Evolutionary conservation across 805 yeast genomes (phyloP), one percentile per base, ranked within the genome.

Genomic region (Wickerhamiella brachini): DNA sequence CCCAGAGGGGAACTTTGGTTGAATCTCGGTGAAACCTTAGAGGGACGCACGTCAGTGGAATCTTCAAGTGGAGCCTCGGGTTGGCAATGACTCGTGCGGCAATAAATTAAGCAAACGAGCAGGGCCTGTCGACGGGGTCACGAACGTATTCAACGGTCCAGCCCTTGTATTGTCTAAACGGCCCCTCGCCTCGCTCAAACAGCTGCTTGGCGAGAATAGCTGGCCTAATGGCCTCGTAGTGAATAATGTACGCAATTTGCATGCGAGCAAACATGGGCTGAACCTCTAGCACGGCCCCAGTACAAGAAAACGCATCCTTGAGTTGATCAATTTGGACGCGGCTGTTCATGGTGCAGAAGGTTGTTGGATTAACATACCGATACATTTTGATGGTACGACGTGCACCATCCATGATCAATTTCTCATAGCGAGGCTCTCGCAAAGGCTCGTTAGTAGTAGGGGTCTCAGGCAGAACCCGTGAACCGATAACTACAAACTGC

Each of bases 221-320:
- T 2, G 45, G 41, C 7, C 17, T 31, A 7, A 56, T 37, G 21
- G 45, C 43, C 15, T 42, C 51, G 44, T 17, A 60, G 34, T 57
- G 57, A 5, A 60, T 49, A 15, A 56, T 53, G 34, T 51, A 60
- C 5, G 59, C 57, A 3, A 56, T 48, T 23, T 50, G 18, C 17
- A 24, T 18, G 3, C 48, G 50, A 13, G 20, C 34, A 20, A 59
- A 24, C 61, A 59, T 57, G 5, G 63, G 63, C 26, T 59, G 55
- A 4, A 59, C 53, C 24, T 53, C 53, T 13, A 59, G 26, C 10
- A 59, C 51, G 1, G 20, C 10, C 12, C 60, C 60, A 2, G 52
- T 10, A 8, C 18, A 22, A 3, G 44, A 39, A 45, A 59, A 59
- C 3, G 38, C 43, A 6, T 45, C 42, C 49, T 34, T 49, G 38